Conservation (phyloP, 2,329 filamentous ascomycete species). For the Proliferodiscus dingleyae region DNA sequence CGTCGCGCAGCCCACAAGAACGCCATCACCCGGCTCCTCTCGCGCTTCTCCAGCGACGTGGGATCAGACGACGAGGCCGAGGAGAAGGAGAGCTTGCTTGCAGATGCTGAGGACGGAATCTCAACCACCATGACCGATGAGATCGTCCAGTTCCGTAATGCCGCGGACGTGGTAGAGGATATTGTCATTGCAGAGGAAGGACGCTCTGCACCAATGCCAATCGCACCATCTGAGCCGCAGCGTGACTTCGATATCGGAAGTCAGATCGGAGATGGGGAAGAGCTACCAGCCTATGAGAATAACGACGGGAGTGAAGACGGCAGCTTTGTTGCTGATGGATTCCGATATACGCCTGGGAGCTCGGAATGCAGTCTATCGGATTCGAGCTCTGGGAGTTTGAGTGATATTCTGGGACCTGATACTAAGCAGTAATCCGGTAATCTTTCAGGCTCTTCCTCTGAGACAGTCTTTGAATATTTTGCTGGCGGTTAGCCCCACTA, state of each 20-base stretch:
- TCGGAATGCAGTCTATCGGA: slow-evolving; percentile 20
- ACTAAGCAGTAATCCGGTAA: slow-evolving; percentile 16
- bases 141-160: slow-evolving; percentile 21
- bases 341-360: slow-evolving; percentile 25
- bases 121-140: slow-evolving; percentile 22
- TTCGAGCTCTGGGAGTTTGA: slow-evolving; percentile 18
- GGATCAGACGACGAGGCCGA: slow-evolving; percentile 10
- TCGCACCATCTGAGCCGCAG: neutral
- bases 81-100: slow-evolving; percentile 20
- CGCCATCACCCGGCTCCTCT: slow-evolving; percentile 13
- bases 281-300: slow-evolving; percentile 27
- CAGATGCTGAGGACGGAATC: slow-evolving; percentile 19
- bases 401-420: slow-evolving; percentile 25
- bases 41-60: slow-evolving; percentile 12
- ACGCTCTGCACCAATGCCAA: neutral
- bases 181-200: slow-evolving; percentile 20
- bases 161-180: slow-evolving; percentile 19
- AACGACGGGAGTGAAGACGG: slow-evolving; percentile 21
- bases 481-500: neutral
- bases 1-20: slow-evolving; percentile 19
- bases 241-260: slow-evolving; percentile 11
- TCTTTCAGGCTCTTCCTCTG: neutral
- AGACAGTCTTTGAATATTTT: neutral
- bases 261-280: slow-evolving; percentile 17
- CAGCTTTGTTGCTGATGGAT: slow-evolving; percentile 26